Conservation (phyloP, 2,329 filamentous ascomycete genomes). For the Phaeosphaeriaceae sp. region DNA sequence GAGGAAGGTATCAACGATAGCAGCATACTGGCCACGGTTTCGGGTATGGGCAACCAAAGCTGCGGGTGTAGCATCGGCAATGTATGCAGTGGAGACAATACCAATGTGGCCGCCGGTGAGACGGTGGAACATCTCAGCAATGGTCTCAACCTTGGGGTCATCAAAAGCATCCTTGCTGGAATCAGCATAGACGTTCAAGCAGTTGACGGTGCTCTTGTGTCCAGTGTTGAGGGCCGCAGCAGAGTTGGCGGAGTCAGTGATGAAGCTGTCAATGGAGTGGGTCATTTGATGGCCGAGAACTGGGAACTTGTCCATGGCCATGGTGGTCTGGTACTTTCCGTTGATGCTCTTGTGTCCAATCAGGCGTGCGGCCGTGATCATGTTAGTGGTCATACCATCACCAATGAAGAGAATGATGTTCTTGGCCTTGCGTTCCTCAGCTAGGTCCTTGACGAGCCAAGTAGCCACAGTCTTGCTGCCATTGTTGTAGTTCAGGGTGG, state of each 20-base stretch:
- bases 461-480: constrained; percentile 73
- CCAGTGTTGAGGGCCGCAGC: constrained; percentile 82
- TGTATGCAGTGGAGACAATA: constrained; percentile 78
- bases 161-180: constrained; percentile 76
- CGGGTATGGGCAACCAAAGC: constrained; percentile 68
- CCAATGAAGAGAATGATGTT: constrained; percentile 88
- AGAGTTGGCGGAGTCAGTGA: constrained; percentile 86
- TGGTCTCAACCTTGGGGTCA: constrained; percentile 85
- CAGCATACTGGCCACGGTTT: constrained; percentile 70
- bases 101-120: constrained; percentile 66
- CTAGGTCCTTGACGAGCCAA: constrained; percentile 77
- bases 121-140: constrained; percentile 77
- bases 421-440: constrained; percentile 75
- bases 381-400: constrained; percentile 72
- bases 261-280: constrained; percentile 83
- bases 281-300: constrained; percentile 89
- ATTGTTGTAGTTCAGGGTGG: constrained; percentile 77
- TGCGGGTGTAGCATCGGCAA: constrained; percentile 82
- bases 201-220: constrained; percentile 84
- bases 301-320: constrained; percentile 83
- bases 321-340: constrained; percentile 77
- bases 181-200: constrained; percentile 81
- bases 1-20: constrained; percentile 77
- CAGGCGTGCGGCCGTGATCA: constrained; percentile 80
- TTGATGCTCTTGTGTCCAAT: constrained; percentile 84